Evolutionary conservation across 2,329 filamentous ascomycete genomes (phyloP).

Genomic region (Orbilia ellipsospora): DNA sequence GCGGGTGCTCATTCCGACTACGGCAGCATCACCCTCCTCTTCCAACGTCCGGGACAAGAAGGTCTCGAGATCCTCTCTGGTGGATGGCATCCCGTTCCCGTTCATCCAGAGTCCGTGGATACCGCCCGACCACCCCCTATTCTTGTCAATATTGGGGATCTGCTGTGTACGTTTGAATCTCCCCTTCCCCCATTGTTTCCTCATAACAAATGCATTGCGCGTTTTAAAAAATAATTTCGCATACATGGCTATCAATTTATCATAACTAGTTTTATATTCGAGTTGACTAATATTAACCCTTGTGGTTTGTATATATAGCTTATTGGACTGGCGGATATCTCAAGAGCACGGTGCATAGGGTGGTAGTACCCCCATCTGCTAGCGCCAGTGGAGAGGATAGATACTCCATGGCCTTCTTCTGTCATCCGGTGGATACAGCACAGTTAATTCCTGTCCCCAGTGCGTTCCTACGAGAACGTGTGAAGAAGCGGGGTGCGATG

Average conservation of each 20-base stretch:
- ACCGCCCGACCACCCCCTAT: slow-evolving; percentile 74
- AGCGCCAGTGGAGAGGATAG: slow-evolving; percentile 64
- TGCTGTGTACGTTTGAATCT: slow-evolving; percentile 66
- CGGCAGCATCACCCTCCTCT: slow-evolving; percentile 72
- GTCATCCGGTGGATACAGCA: slow-evolving; percentile 70
- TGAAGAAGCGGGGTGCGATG: slow-evolving; percentile 59
- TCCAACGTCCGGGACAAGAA: slow-evolving; percentile 84
- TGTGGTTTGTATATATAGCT: slow-evolving; percentile 15
- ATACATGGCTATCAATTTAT: too few species aligned
- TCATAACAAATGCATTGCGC: neutral
- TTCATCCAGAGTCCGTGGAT: slow-evolving; percentile 72
- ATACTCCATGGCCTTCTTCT: slow-evolving; percentile 77
- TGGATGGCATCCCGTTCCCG: slow-evolving; percentile 74
- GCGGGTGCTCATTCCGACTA: slow-evolving; percentile 78
- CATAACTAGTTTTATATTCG: too few species aligned
- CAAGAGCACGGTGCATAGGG: slow-evolving; percentile 87
- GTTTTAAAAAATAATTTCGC: too few species aligned
- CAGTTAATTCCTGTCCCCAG: slow-evolving; percentile 72
- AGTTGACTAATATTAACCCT: neutral
- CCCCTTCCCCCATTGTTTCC: neutral
- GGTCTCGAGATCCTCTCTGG: slow-evolving; percentile 80
- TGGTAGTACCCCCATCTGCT: slow-evolving; percentile 73
- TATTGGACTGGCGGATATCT: slow-evolving; percentile 93
- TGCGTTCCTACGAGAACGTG: slow-evolving; percentile 65
- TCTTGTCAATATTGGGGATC: slow-evolving; percentile 77